Percentiles rank a stretch among this genome's conserved stretches.
Conservation (phyloP, 2,329 filamentous ascomycete species). For the Epichloe scottii region DNA sequence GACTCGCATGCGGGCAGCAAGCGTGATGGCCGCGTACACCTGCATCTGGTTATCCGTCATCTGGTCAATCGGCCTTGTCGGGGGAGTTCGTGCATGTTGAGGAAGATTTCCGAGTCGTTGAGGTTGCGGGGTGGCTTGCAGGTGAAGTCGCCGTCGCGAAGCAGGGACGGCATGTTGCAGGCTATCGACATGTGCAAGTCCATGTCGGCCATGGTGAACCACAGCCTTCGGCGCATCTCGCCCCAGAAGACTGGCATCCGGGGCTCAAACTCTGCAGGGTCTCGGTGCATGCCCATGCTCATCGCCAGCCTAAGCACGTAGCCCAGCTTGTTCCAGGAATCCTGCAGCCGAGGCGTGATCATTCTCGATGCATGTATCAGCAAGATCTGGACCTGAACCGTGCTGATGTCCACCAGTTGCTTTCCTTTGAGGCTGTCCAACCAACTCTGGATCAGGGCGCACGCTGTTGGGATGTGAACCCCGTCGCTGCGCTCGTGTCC, state of each 20-base stretch:
- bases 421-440: conserved; percentile 39
- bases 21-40: conserved; percentile 38
- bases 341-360: conserved; percentile 37
- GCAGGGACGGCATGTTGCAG: conserved; percentile 36
- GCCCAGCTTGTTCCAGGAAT: conserved; percentile 43
- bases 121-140: conserved; percentile 41
- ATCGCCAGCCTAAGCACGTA: conserved; percentile 44
- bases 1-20: conserved; percentile 36
- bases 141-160: conserved; percentile 41
- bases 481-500: conserved; percentile 39
- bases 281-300: conserved; percentile 46
- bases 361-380: conserved; percentile 39
- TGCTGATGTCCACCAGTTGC: conserved; percentile 37
- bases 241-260: conserved; percentile 37
- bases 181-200: conserved; percentile 42
- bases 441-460: conserved; percentile 41
- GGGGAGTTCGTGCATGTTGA: conserved; percentile 36
- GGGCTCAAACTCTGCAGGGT: conserved; percentile 39
- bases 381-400: conserved; percentile 42
- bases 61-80: conserved; percentile 36
- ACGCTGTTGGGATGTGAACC: conserved; percentile 44
- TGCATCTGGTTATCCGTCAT: conserved; percentile 41
- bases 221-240: conserved; percentile 41
- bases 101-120: conserved; percentile 36
- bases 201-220: conserved; percentile 45